A percentile compares a stretch with the other conserved stretches of the same genome.
Conservation (phyloP, 1,284 basidiomycete species). For the Trichosporon faecale region DNA sequence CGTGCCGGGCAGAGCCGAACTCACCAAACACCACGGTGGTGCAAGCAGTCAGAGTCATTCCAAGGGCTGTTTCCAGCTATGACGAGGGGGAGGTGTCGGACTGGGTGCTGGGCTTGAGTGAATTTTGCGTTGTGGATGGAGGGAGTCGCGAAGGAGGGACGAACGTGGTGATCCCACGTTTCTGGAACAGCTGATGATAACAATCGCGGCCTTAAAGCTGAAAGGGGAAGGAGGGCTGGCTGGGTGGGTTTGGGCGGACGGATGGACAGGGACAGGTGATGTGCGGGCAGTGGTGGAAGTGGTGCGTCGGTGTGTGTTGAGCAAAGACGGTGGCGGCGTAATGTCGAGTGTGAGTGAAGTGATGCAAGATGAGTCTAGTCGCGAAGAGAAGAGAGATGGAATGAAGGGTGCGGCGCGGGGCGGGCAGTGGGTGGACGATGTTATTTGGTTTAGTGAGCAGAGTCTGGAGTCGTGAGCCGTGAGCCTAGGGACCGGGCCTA, state of each 20-base stretch:
- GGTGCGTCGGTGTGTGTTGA: neutral
- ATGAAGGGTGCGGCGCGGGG: neutral
- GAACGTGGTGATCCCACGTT: constrained; percentile 28
- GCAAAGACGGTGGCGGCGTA: neutral
- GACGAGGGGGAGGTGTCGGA: neutral
- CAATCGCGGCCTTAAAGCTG: neutral
- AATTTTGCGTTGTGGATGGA: constrained; percentile 7
- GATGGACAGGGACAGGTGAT: neutral
- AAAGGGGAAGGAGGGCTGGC: constrained; percentile 2
- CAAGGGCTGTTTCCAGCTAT: neutral
- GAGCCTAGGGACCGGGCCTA: neutral
- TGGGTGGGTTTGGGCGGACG: neutral
- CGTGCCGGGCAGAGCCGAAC: constrained; percentile 7
- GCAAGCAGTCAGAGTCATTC: constrained; percentile 7
- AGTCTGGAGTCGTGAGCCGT: neutral
- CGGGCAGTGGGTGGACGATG: neutral
- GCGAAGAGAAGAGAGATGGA: neutral
- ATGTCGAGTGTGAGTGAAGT: neutral
- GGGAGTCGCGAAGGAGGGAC: neutral
- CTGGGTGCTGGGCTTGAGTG: neutral
- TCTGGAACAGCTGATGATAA: constrained; percentile 13
- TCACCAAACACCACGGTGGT: constrained; percentile 7
- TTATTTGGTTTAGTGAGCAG: neutral
- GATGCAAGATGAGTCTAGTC: neutral
- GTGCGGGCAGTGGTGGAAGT: neutral